phyloP scores from a whole-genome alignment of 495 filamentous ascomycete species.

The Cercophora scortea region DNA sequence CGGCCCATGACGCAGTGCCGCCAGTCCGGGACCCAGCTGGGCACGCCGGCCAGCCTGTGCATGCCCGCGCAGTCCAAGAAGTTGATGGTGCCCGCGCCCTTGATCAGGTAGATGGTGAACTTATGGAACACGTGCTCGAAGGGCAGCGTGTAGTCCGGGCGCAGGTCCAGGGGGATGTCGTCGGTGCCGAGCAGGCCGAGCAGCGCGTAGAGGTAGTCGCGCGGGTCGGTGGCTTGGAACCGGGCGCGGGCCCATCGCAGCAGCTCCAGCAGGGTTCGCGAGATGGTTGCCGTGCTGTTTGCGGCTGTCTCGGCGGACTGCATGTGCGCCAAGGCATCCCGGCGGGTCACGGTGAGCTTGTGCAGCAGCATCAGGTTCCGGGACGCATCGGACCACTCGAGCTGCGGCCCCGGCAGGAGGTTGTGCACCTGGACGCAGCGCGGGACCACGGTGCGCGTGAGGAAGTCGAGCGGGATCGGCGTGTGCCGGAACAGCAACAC shows the following conservation, averaged over 20 bases:
- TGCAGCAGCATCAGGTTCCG: no score
- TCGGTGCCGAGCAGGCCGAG: neutral
- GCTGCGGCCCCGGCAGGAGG: no score
- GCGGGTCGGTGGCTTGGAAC: neutral
- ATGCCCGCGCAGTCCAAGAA: no score
- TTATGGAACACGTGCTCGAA: neutral
- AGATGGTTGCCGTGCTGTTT: neutral
- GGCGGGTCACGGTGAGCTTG: no score
- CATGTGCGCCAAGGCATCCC: no score
- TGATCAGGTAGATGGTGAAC: neutral
- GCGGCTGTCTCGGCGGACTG: no score
- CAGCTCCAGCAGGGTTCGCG: neutral
- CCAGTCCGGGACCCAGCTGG: no score
- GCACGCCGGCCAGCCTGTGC: no score
- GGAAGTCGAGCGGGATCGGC: neutral
- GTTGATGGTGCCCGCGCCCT: no score
- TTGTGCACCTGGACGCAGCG: no score
- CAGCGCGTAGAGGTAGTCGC: neutral
- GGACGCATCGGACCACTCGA: no score
- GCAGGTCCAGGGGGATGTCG: neutral
- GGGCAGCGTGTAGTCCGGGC: neutral
- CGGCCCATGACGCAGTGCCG: no score
- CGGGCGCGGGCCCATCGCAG: neutral
- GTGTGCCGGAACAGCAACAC: neutral
- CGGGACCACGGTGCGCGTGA: neutral